A percentile compares a stretch with the other conserved stretches of the same genome.
phyloP scores from a whole-genome alignment of 2,329 filamentous ascomycete species.

The Pseudocercospora musae region DNA sequence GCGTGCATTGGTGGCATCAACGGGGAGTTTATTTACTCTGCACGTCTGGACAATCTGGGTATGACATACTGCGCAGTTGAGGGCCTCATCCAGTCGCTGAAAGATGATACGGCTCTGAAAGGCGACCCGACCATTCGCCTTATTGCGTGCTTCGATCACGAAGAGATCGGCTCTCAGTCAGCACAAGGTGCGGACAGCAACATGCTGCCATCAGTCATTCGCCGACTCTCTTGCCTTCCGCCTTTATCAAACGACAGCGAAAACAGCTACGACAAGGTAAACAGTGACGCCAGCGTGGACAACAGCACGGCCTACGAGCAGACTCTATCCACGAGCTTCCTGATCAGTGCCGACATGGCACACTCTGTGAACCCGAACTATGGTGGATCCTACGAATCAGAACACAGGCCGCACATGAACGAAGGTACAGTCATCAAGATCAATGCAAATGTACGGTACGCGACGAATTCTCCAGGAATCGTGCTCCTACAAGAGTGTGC shows the following conservation, averaged over 20 bases:
- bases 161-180: conserved; percentile 90
- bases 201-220: conserved; percentile 79
- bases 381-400: conserved; percentile 80
- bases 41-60: conserved; percentile 91
- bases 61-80: conserved; percentile 93
- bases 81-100: conserved; percentile 77
- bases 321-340: conserved; percentile 83
- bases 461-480: conserved; percentile 93
- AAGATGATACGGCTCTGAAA: conserved; percentile 62
- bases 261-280: conserved; percentile 62
- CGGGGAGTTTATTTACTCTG: conserved; percentile 93
- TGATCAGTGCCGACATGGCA: conserved; percentile 96
- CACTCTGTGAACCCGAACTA: conserved; percentile 97
- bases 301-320: conserved; percentile 86
- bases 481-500: conserved; percentile 88
- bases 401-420: conserved; percentile 93
- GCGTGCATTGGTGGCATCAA: conserved; percentile 83
- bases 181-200: conserved; percentile 94
- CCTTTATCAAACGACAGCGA: conserved; percentile 56
- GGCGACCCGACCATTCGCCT: conserved; percentile 79
- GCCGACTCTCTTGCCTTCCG: conserved; percentile 78
- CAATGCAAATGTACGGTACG: conserved; percentile 96
- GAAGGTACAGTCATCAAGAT: conserved; percentile 95
- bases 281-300: conserved; percentile 51
- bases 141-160: conserved; percentile 94